These are phyloP conservation scores for Alternaria sp. DNA, from an alignment of 2,329 filamentous ascomycete genomes.

Conservation along the genomic window DNA sequence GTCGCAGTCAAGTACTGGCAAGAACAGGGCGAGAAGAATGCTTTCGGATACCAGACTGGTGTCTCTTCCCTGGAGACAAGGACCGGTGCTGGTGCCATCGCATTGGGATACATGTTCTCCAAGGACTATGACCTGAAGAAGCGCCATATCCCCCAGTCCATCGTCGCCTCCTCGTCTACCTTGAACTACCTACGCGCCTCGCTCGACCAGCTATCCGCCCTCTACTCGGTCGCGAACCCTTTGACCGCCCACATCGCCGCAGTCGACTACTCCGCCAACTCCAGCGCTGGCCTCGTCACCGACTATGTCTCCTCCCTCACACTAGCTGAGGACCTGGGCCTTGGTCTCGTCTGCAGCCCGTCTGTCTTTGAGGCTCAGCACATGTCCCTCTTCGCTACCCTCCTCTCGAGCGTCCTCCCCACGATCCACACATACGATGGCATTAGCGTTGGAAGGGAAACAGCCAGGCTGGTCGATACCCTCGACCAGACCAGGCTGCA, in stretches of 20 bases:
- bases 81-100: constrained; percentile 86
- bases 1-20: constrained; percentile 81
- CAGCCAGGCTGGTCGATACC: constrained; percentile 80
- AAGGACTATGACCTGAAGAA: constrained; percentile 93
- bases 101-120: constrained; percentile 96
- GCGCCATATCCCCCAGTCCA: constrained; percentile 87
- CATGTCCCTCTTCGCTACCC: constrained; percentile 86
- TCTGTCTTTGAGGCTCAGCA: constrained; percentile 94
- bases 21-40: constrained; percentile 72
- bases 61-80: constrained; percentile 85
- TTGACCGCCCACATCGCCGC: constrained; percentile 93
- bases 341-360: constrained; percentile 82
- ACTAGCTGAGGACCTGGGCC: constrained; percentile 85
- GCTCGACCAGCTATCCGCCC: constrained; percentile 87
- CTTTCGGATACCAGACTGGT: constrained; percentile 78
- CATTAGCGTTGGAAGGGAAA: constrained; percentile 81
- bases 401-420: constrained; percentile 79
- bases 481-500: constrained; percentile 74
- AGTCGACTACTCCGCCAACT: constrained; percentile 76
- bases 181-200: constrained; percentile 80
- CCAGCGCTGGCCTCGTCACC: constrained; percentile 74
- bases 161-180: constrained; percentile 84
- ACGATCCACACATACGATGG: constrained; percentile 90
- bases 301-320: constrained; percentile 85
- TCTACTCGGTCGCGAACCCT: constrained; percentile 91